Percentiles rank a stretch among this genome's conserved stretches.
phyloP scores from a whole-genome alignment of 164 flowering plant species.

The Echeveria elegans region DNA sequence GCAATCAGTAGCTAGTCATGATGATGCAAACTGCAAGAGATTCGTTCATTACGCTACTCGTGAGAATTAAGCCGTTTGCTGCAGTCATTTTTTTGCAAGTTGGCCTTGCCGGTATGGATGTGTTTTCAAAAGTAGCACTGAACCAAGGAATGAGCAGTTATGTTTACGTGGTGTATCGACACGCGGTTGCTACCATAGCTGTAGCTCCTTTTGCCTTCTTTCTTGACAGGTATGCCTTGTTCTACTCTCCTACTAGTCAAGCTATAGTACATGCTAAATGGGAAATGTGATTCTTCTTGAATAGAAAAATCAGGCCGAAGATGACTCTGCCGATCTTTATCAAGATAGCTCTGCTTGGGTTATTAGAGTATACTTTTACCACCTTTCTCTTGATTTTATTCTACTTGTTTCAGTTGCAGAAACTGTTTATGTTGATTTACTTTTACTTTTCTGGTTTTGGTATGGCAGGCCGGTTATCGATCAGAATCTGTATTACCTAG shows the following conservation, averaged over 20 bases:
- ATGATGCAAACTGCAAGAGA: slow-evolving; percentile 3
- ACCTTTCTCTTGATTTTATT: not conserved
- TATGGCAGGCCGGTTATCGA: slow-evolving; percentile 63
- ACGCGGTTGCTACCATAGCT: slow-evolving; percentile 44
- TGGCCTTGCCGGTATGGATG: slow-evolving; percentile 68
- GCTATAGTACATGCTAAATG: not conserved
- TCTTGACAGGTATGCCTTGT: slow-evolving; percentile 42
- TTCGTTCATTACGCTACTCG: not conserved
- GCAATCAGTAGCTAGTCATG: not conserved
- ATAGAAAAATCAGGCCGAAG: slow-evolving; percentile 53
- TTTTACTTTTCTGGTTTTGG: not conserved
- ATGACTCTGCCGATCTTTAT: slow-evolving; percentile 46
- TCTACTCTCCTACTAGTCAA: not conserved
- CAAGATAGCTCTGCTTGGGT: slow-evolving; percentile 38
- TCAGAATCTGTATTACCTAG: slow-evolving; percentile 57
- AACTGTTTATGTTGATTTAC: not conserved
- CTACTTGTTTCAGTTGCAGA: not conserved
- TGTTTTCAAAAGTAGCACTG: slow-evolving; percentile 51
- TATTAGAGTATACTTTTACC: slow-evolving; percentile 39
- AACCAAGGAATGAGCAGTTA: slow-evolving; percentile 65
- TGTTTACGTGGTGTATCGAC: slow-evolving; percentile 55
- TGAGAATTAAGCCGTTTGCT: slow-evolving; percentile 36
- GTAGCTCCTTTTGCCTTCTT: slow-evolving; percentile 52
- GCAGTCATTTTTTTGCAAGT: slow-evolving; percentile 49
- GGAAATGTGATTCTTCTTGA: slow-evolving; percentile 3